Evolutionary conservation across 1,284 basidiomycete species (phyloP).

Genomic region (Malassezia pachydermatis): DNA sequence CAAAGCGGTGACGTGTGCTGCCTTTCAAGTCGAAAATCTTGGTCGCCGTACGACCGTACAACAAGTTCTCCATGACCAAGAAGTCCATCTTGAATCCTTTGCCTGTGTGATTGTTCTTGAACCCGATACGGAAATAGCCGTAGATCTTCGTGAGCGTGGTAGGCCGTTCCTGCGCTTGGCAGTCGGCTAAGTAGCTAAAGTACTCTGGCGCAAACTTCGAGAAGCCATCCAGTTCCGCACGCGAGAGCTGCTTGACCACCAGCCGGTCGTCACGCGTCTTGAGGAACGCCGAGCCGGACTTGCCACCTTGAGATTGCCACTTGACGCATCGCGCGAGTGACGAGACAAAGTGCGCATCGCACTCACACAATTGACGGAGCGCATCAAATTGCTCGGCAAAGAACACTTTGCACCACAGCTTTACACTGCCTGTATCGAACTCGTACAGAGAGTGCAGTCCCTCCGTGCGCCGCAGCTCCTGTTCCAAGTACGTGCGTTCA

Average conservation of each 20-base stretch:
- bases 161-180: constrained; percentile 58
- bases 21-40: constrained; percentile 52
- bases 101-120: constrained; percentile 66
- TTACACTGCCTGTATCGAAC: constrained; percentile 60
- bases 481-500: constrained; percentile 53
- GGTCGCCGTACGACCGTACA: constrained; percentile 77
- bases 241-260: constrained; percentile 91
- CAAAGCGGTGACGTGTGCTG: constrained; percentile 51
- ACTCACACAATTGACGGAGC: constrained; percentile 78
- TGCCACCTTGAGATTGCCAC: constrained; percentile 91
- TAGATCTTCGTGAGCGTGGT: constrained; percentile 94
- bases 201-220: constrained; percentile 94
- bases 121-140: constrained; percentile 90
- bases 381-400: constrained; percentile 97
- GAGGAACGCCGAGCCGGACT: constrained; percentile 89
- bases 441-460: constrained; percentile 45
- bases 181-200: constrained; percentile 81
- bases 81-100: constrained; percentile 86
- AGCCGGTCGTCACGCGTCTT: constrained; percentile 87
- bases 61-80: constrained; percentile 91
- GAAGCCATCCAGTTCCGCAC: constrained; percentile 83
- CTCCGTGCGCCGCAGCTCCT: constrained; percentile 50
- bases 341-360: constrained; percentile 84
- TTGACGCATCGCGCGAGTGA: constrained; percentile 86
- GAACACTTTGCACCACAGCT: constrained; percentile 80